Evolutionary conservation across 768 basidiomycete genomes (phyloP).

Genomic region (Clitopilus passeckerianus): DNA sequence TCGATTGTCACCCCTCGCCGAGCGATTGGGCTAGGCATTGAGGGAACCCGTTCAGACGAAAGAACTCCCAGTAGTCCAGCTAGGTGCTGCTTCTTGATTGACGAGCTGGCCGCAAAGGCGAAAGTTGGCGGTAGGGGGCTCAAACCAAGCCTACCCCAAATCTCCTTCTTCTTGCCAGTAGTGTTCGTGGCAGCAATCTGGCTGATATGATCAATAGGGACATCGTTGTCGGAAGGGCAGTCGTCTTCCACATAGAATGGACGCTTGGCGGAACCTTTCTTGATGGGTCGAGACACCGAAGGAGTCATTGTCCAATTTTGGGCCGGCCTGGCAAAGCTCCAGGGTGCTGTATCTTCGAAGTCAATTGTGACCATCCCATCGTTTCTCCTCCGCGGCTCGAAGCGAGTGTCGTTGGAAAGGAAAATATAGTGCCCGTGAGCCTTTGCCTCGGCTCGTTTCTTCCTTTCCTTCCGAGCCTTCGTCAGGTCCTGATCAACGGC

Average conservation of each 20-base stretch:
- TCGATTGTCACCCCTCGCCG: conserved; percentile 38
- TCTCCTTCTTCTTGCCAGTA: conserved; percentile 5
- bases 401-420: conserved; percentile 26
- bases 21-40: conserved; percentile 24
- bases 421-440: conserved; percentile 32
- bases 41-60: conserved; percentile 10
- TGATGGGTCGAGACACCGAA: no score
- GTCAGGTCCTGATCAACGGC: conserved; percentile 12
- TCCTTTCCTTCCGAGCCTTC: conserved; percentile 21
- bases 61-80: conserved; percentile 45
- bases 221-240: no score
- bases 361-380: conserved; percentile 32
- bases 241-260: no score
- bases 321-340: conserved; percentile 21
- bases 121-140: conserved; percentile 43
- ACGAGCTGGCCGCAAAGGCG: conserved; percentile 46
- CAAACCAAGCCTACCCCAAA: conserved; percentile 49
- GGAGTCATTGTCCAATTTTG: no score
- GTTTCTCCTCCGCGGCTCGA: conserved; percentile 31
- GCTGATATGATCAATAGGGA: no score
- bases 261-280: no score
- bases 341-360: conserved; percentile 29
- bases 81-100: conserved; percentile 58
- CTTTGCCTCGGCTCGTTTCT: conserved; percentile 21
- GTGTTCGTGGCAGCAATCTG: background rate